Evolutionary conservation across 2,329 filamentous ascomycete genomes (phyloP).

Genomic region (Botrytis tulipae): DNA sequence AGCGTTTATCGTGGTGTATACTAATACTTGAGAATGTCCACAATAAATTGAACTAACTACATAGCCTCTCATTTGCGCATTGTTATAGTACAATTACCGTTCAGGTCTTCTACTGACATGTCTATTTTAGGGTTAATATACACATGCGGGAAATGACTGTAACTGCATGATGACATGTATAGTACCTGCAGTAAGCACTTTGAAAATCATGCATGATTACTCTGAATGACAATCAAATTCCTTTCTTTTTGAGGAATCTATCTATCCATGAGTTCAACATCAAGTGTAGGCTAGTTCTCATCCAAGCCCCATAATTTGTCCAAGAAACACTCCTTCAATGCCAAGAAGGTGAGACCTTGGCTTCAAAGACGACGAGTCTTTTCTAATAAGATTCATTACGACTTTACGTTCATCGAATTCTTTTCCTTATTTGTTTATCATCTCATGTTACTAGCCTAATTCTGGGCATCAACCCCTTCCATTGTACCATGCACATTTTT

Average conservation of each 20-base stretch:
- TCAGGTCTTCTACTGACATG: background rate
- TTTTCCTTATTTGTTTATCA: background rate
- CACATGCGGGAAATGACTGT: background rate
- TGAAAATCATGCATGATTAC: background rate
- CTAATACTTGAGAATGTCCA: background rate
- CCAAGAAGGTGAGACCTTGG: background rate
- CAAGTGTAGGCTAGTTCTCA: background rate
- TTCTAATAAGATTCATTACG: background rate
- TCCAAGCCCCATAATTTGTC: background rate
- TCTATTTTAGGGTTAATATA: background rate
- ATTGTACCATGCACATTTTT: background rate
- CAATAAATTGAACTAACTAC: background rate
- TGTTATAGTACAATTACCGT: background rate
- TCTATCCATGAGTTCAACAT: background rate
- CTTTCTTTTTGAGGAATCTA: background rate
- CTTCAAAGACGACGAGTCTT: background rate
- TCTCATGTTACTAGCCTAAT: background rate
- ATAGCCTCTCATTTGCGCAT: background rate
- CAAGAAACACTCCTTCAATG: background rate
- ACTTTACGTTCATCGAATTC: background rate
- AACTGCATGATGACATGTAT: slow-evolving; percentile 2
- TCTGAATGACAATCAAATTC: background rate
- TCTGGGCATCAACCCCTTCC: background rate
- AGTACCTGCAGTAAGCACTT: slow-evolving; percentile 16
- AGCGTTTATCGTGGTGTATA: background rate